A percentile compares a stretch with the other conserved stretches of the same genome.
Conservation (phyloP, 2,329 filamentous ascomycete species). For the Phaeosphaeria sp. region DNA sequence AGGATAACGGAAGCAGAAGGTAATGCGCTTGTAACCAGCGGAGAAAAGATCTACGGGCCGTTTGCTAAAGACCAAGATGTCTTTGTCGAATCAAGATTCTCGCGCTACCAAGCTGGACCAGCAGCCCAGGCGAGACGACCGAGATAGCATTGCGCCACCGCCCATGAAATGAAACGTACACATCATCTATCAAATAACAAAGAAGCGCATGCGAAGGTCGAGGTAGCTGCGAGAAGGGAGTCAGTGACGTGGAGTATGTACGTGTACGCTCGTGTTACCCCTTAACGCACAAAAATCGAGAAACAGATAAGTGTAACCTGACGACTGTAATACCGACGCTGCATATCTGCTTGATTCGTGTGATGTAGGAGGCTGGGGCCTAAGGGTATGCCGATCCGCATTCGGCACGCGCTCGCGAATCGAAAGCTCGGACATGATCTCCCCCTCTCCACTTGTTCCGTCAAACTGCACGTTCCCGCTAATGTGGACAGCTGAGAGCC, state of each 20-base stretch:
- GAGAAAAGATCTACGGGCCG: conserved; percentile 9
- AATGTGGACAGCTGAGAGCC: conserved; percentile 24
- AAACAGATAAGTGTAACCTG: background rate
- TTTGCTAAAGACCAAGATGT: conserved; percentile 4
- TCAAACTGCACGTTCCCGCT: conserved; percentile 11
- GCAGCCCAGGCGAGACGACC: background rate
- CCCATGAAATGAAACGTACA: background rate
- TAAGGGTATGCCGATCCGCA: conserved; percentile 16
- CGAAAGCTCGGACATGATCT: conserved; percentile 20
- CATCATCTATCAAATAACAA: background rate
- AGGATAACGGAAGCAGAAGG: conserved; percentile 2
- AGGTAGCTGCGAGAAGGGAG: background rate
- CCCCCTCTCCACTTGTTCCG: conserved; percentile 1
- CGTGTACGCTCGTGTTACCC: background rate
- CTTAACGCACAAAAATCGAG: background rate
- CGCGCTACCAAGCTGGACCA: background rate
- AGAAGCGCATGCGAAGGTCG: too few relatives aligned
- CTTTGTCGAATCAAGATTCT: conserved; percentile 1
- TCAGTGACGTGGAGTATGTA: background rate
- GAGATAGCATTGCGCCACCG: background rate
- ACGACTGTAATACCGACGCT: background rate
- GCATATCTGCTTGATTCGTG: conserved; percentile 3
- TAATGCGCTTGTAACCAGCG: conserved; percentile 1
- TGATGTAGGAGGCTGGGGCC: conserved; percentile 11
- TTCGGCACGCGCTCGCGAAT: conserved; percentile 25